Evolutionary conservation across 176 grass and related monocot genomes (phyloP), one percentile per base, ranked within the genome.

Genomic region (Oryza coarctata): DNA sequence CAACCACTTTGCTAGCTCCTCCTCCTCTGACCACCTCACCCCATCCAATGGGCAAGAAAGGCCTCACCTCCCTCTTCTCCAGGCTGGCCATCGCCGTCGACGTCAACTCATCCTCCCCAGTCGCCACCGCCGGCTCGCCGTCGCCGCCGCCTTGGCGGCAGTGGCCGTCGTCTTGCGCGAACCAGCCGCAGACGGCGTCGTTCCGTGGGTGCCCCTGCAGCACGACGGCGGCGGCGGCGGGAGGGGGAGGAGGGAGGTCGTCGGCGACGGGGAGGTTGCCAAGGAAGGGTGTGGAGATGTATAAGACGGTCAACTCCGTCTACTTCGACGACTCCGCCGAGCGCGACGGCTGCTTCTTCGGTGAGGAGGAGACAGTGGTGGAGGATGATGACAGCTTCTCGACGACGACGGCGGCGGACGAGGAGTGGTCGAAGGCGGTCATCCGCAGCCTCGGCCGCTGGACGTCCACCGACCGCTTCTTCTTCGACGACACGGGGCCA

Each of bases 271-370:
- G 61, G 64, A 57, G 52, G 18, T 77, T 41, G 65, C 68, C 40
- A 12, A 55, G 63, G 50, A 29, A 41, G 63, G 36, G 71, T 18
- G 80, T 41, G 4, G 71, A 82, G 47, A 75, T 87, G 77, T 80
- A 83, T 75, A 86, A 77, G 82, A 88, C 87, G 14, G 85, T 85
- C 74, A 89, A 94, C 84, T 89, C 87, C 70, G 87, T 83, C n/a
- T 89, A 50, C 87, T 22, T 85, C 15, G 85, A 94, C 63, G 82
- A 94, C 73, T 49, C 87, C 14, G 23, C 82, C 41, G 77, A 39
- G 8, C 22, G 44, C 41, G 78, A 44, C 50, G 74, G 50, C 63
- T 71, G 35, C 26, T 9, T 75, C 70, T 68, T 35, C 30, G 75
- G 52, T 6, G 47, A 1, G 1, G 77, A 45, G 0, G 85, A 40